Percentiles rank a stretch among this genome's conserved stretches.
phyloP scores from a whole-genome alignment of 2,329 filamentous ascomycete genomes.

The Beauveria rudraprayagi region DNA sequence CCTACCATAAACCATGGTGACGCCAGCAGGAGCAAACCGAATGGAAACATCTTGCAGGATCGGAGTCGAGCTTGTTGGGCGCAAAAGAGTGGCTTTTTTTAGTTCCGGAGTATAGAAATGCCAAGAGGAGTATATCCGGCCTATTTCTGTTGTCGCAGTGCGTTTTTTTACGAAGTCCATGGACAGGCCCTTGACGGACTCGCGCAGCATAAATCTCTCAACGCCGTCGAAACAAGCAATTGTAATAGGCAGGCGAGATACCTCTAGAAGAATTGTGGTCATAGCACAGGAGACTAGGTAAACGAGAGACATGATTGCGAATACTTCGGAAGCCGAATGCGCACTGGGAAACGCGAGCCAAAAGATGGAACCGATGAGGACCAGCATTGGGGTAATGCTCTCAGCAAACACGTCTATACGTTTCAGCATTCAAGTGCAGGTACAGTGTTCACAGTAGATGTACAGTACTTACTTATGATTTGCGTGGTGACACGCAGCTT shows the following conservation, averaged over 20 bases:
- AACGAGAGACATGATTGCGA: neutral
- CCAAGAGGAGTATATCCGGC: neutral
- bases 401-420: neutral
- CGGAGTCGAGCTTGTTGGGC: neutral
- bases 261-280: neutral
- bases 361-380: neutral
- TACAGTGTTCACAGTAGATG: neutral
- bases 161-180: neutral
- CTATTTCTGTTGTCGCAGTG: neutral
- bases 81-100: neutral
- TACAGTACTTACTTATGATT: neutral
- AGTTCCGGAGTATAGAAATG: neutral
- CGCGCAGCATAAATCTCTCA: neutral
- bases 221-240: neutral
- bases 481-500: neutral
- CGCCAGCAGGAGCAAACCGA: slow-evolving; percentile 16
- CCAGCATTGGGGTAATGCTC: neutral
- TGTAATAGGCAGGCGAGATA: neutral
- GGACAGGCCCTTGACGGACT: neutral
- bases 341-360: neutral
- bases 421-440: neutral
- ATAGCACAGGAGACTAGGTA: neutral
- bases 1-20: slow-evolving; percentile 7
- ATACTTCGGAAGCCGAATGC: neutral
- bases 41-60: neutral